Evolutionary conservation across 768 basidiomycete genomes (phyloP), one percentile per base, ranked within the genome.

Genomic region (Leccinum broughii): DNA sequence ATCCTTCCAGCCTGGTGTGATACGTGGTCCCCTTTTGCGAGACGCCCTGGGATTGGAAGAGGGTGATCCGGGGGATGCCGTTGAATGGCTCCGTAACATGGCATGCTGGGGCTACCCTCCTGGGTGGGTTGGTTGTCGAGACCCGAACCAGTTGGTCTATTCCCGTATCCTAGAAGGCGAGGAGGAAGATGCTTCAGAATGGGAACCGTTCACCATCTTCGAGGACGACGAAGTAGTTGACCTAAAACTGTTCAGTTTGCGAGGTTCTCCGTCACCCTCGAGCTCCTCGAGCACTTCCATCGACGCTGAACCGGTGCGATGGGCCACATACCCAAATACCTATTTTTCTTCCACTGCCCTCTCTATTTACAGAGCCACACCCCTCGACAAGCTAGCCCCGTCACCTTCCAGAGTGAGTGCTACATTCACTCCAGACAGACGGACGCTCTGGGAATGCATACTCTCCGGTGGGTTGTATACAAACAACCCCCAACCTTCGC

Each of bases 61-160:
- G 1, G 66, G 62, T 14, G 76, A 72, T 41, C 70, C 76, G 3
- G 79, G 77, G 5, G 77, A 81, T 51, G 54, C 60, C 0, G 77
- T 72, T 28, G 76, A 78, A 34, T 89, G 87, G 85, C 77, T 90
- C 46, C 76, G 68, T 49, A 84, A 85, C 51, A 91, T 92, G 70
- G 77, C 84, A 28, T 65, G 76, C 41, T 90, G 88, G 88, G 90
- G 90, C 0, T 92, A 91, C 68, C 90, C 90, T n/a, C 80, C 78
- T 14, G 90, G 90, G 0, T 92, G 89, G 88, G 68, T 80, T 22
- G 71, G 76, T 52, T 62, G 62, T 11, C 64, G 56, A 54, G 85
- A 92, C 68, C 90, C 90, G 7, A 79, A 78, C 57, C 77, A 83
- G 24, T 66, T 70, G 54, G 78, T 86, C 54, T 75, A 75, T 59